Conservation (phyloP, 108 stramenopile species). For the Pseudonitzschia pungens region DNA sequence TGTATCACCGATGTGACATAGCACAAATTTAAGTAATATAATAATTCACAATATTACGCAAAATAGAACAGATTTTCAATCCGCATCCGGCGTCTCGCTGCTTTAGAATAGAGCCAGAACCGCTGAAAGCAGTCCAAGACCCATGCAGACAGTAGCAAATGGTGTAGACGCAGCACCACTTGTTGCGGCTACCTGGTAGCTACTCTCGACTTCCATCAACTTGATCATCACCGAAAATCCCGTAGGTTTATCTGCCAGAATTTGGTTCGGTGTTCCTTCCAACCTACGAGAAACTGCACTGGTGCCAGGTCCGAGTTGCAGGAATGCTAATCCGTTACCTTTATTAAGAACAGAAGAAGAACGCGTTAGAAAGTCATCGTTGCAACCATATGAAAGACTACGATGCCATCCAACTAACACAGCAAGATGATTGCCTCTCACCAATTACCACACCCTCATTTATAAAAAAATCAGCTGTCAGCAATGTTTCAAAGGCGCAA, state of each 20-base stretch:
- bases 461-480: conserved; percentile 21
- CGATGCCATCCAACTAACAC: too few relatives aligned
- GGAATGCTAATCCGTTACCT: neutral
- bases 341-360: neutral
- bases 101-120: neutral
- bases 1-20: too few relatives aligned
- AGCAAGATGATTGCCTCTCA: neutral
- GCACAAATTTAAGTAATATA: too few relatives aligned
- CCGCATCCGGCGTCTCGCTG: neutral
- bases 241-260: neutral
- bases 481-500: conserved; percentile 29
- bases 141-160: neutral
- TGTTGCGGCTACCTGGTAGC: neutral
- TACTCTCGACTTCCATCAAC: neutral
- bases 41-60: too few relatives aligned
- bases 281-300: neutral
- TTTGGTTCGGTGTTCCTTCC: neutral
- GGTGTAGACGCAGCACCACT: neutral
- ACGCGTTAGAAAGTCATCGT: neutral
- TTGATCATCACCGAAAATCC: neutral
- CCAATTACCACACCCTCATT: neutral
- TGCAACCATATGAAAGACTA: too few relatives aligned
- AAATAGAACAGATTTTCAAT: neutral
- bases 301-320: neutral
- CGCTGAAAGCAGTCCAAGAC: neutral